These are phyloP conservation scores for Penicillium maclennaniae DNA, from an alignment of 495 filamentous ascomycete species.

Conservation along the genomic window DNA sequence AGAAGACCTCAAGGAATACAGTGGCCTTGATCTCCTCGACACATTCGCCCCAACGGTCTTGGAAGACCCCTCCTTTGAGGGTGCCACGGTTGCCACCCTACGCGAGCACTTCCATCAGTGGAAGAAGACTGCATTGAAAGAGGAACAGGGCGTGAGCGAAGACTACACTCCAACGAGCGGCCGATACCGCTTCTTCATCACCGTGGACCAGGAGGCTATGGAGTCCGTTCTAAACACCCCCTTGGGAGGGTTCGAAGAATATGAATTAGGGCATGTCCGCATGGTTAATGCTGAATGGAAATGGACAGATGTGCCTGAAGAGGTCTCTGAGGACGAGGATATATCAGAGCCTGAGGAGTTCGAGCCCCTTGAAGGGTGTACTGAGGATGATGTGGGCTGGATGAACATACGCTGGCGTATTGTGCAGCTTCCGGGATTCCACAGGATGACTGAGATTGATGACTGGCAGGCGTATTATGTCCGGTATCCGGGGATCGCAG, in stretches of 20 bases:
- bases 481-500: background rate
- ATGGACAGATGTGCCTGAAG: no score
- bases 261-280: conserved; percentile 15
- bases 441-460: background rate
- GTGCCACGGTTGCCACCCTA: conserved; percentile 16
- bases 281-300: background rate
- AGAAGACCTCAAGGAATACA: conserved; percentile 20
- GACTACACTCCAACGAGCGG: background rate
- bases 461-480: background rate
- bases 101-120: conserved; percentile 25
- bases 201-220: conserved; percentile 25
- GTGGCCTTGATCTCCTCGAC: conserved; percentile 28
- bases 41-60: conserved; percentile 26
- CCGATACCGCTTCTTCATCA: conserved; percentile 25
- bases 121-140: conserved; percentile 8
- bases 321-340: background rate
- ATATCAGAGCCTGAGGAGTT: background rate
- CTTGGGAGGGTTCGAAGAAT: background rate
- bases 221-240: conserved; percentile 21
- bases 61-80: conserved; percentile 28
- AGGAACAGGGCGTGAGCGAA: conserved; percentile 11
- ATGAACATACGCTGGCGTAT: conserved; percentile 19
- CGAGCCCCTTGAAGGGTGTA: conserved; percentile 28
- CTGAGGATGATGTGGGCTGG: conserved; percentile 27
- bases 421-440: background rate